These are phyloP conservation scores for Zygotorulaspora sp. DNA, from an alignment of 805 yeast genomes.

Conservation along the genomic window DNA sequence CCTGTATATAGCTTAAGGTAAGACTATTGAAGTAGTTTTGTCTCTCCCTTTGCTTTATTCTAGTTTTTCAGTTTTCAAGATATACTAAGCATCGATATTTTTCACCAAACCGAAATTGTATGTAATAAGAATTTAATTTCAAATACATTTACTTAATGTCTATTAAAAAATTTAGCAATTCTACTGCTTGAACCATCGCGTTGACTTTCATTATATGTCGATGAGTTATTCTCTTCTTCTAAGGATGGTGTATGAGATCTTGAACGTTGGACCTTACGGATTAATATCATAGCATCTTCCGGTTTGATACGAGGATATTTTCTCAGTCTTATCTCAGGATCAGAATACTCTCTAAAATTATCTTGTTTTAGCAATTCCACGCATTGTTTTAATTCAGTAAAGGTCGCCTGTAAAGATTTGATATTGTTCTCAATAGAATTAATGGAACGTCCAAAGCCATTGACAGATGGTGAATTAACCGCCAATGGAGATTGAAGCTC, in stretches of 20 bases:
- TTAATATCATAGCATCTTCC: constrained; percentile 60
- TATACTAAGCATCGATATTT: too few species aligned
- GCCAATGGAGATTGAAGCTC: constrained; percentile 17
- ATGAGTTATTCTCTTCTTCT: constrained; percentile 8
- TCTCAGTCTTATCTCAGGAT: constrained; percentile 51
- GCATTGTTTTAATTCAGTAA: constrained; percentile 74
- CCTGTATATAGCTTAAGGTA: too few species aligned
- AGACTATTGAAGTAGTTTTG: background rate
- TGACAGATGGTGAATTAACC: constrained; percentile 24
- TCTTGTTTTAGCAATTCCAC: constrained; percentile 66
- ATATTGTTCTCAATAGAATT: constrained; percentile 32
- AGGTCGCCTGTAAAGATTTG: constrained; percentile 64
- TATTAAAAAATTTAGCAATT: constrained; percentile 27
- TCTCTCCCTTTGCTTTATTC: too few species aligned
- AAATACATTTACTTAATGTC: constrained; percentile 15
- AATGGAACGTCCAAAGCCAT: constrained; percentile 16
- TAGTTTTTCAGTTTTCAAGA: too few species aligned
- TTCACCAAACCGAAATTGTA: too few species aligned
- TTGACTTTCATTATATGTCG: constrained; percentile 6
- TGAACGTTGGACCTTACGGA: constrained; percentile 42
- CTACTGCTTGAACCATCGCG: constrained; percentile 18
- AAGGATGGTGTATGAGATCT: constrained; percentile 5
- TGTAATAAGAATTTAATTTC: too few species aligned
- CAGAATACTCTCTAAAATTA: constrained; percentile 57
- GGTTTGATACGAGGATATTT: constrained; percentile 70